These are phyloP conservation scores for Phymatotrichopsis omnivora DNA, from an alignment of 2,329 filamentous ascomycete species.

Conservation along the genomic window DNA sequence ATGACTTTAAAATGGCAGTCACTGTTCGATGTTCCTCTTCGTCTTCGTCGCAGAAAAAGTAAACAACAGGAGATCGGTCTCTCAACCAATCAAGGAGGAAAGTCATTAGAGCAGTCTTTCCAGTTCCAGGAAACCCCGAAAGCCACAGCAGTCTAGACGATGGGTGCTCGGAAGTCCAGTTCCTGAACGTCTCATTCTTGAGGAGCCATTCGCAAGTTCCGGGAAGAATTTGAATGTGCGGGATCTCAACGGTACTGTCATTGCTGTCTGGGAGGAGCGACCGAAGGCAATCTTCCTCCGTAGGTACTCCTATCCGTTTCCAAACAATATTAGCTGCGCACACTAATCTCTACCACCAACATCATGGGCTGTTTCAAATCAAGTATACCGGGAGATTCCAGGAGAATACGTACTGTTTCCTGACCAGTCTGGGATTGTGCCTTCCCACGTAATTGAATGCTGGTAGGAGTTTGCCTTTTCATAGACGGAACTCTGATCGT, in stretches of 20 bases:
- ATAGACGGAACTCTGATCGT: no score
- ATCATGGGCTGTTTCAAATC: no score
- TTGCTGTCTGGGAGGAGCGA: constrained; percentile 4
- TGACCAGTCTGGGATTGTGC: no score
- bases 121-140: constrained; percentile 3
- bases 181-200: background rate
- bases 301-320: no score
- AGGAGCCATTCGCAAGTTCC: constrained; percentile 11
- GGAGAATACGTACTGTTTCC: no score
- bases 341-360: no score
- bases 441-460: no score
- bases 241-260: background rate
- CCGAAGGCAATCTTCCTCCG: background rate
- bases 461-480: no score
- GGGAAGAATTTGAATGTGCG: background rate
- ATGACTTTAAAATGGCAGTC: background rate
- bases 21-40: constrained; percentile 2
- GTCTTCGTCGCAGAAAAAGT: constrained; percentile 8
- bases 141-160: background rate
- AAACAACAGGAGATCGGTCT: background rate
- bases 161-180: background rate
- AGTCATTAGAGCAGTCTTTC: constrained; percentile 8
- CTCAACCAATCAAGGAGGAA: background rate
- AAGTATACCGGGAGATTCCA: no score
- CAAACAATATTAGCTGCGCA: no score